Evolutionary conservation across 176 grass and related monocot species (phyloP), one percentile per base, ranked within the genome.

Genomic region (Rhipidocladum racemiflorum): DNA sequence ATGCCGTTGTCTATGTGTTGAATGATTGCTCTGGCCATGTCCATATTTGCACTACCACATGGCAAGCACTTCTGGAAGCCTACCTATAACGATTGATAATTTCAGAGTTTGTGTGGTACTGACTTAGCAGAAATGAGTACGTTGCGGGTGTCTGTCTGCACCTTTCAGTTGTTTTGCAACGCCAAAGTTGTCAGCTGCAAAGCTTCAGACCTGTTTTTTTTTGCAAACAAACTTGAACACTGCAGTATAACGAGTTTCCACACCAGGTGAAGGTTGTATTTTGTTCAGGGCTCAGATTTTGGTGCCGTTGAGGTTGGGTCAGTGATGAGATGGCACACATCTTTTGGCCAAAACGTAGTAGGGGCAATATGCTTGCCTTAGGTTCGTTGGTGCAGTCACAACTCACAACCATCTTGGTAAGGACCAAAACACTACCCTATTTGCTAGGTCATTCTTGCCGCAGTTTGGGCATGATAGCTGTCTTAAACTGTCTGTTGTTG

Each of bases 61-160:
- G 76, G 61, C 43, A 79, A 38, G 20, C 43, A 79, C 76, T 65
- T 23, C 6, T 9, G 32, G 60, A 24, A 65, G 20, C 6, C 27
- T 65, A 78, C 27, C 65, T 65, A 65, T 20, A 78, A 49, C n/a
- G 28, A 30, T 78, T 9, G 28, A 65, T 65, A 64, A 48, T 78
- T 29, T 45, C 12, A 49, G 43, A 78, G 20, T n/a, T 78, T 36
- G 13, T 65, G 27, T 15, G 60, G 43, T 65, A 65, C 28, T 7
- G 43, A 45, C 39, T n/a, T 34, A 43, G 9, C 57, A 63, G 25
- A 43, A 3, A 62, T 32, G 25, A 78, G 57, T 64, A 56, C 15
- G 18, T 64, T 20, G 7, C 20, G 21, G 42, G 40, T 32, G 59
- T 48, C 10, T 78, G 59, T 34, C 8, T 40, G 10, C 76, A 36